Evolutionary conservation across 2,329 filamentous ascomycete species (phyloP).

Genomic region (Westerdykella ornata): DNA sequence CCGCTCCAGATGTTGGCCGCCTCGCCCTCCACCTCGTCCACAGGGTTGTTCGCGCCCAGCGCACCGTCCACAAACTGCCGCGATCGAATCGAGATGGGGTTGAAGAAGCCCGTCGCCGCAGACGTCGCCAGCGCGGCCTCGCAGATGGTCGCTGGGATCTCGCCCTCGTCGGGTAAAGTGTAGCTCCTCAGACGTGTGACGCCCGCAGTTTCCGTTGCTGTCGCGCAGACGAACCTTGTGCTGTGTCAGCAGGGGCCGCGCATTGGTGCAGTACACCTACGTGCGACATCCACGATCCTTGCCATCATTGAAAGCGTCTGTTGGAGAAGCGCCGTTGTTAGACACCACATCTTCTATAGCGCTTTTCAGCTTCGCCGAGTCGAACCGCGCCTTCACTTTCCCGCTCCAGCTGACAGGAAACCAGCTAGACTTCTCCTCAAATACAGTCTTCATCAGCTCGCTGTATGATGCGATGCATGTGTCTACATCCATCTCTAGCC

Average conservation of each 20-base stretch:
- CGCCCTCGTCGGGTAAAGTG: constrained; percentile 3
- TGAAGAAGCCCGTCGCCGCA: constrained; percentile 26
- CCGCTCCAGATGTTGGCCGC: constrained; percentile 9
- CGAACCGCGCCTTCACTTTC: constrained; percentile 5
- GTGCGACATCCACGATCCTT: constrained; percentile 2
- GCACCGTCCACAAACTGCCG: constrained; percentile 39
- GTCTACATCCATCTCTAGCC: constrained; percentile 8
- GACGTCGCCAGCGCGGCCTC: constrained; percentile 22
- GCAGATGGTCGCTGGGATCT: constrained; percentile 5
- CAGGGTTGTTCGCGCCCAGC: constrained; percentile 41
- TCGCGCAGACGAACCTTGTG: constrained; percentile 38
- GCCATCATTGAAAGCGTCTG: constrained; percentile 3
- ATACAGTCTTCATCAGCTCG: constrained; percentile 2
- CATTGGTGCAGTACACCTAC: constrained; percentile 1
- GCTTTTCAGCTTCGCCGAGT: constrained; percentile 2
- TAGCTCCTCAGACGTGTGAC: constrained; percentile 33
- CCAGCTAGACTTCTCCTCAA: background rate
- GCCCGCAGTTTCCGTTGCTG: constrained; percentile 39
- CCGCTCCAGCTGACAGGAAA: constrained; percentile 1
- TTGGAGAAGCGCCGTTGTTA: background rate
- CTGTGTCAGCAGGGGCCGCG: background rate
- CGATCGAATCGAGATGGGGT: constrained; percentile 34
- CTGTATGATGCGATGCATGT: constrained; percentile 6
- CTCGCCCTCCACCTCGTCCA: constrained; percentile 38
- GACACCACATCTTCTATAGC: constrained; percentile 3